A percentile compares a stretch with the other conserved stretches of the same genome.
phyloP scores from a whole-genome alignment of 2,329 filamentous ascomycete genomes.

The Exophiala sp. region DNA sequence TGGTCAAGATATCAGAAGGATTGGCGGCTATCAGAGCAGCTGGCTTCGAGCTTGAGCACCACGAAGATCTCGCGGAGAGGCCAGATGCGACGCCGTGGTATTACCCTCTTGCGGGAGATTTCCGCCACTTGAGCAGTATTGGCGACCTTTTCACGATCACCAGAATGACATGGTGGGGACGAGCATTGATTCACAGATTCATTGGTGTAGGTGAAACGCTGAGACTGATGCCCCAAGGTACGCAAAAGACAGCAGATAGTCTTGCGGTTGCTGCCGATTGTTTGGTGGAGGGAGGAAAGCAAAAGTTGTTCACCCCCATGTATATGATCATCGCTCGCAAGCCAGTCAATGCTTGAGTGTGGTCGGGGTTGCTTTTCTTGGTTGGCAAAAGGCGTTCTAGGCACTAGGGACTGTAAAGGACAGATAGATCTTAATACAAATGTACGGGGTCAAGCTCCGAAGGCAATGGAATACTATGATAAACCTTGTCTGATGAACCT shows the following conservation, averaged over 20 bases:
- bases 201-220: conserved; percentile 73
- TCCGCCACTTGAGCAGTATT: conserved; percentile 75
- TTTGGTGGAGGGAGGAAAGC: conserved; percentile 77
- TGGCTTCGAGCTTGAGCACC: conserved; percentile 76
- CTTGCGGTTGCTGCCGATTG: conserved; percentile 77
- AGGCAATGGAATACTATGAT: too few species aligned
- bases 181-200: conserved; percentile 70
- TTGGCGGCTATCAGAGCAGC: conserved; percentile 78
- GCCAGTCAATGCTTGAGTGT: conserved; percentile 45
- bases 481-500: too few species aligned
- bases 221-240: conserved; percentile 73
- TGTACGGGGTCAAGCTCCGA: neutral
- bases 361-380: neutral
- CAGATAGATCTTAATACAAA: neutral
- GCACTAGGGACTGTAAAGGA: neutral
- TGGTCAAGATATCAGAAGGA: conserved; percentile 83
- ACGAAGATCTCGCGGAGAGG: conserved; percentile 82
- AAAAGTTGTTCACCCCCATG: conserved; percentile 98
- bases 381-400: neutral
- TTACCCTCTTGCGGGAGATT: conserved; percentile 82
- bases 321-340: conserved; percentile 95
- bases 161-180: conserved; percentile 83
- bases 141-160: conserved; percentile 72
- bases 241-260: conserved; percentile 92
- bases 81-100: conserved; percentile 83